A percentile compares a stretch with the other conserved stretches of the same genome.
Evolutionary conservation across 495 filamentous ascomycete genomes (phyloP).

Genomic region (Parathielavia appendiculata): DNA sequence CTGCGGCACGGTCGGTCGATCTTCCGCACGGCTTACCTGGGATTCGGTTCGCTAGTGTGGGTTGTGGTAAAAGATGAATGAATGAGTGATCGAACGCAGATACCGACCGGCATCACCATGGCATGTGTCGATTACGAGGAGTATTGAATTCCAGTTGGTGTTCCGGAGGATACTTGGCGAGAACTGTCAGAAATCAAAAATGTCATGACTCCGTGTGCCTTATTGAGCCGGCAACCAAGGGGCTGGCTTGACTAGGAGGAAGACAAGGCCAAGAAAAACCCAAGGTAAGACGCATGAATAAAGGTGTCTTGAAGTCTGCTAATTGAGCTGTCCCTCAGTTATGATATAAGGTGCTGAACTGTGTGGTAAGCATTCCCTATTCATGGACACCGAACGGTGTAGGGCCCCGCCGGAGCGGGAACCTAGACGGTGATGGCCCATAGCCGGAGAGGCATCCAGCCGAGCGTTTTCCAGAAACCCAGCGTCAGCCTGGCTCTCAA

Average conservation of each 20-base stretch:
- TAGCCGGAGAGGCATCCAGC: neutral
- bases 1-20: neutral
- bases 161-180: neutral
- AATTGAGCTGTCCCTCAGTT: too few relatives aligned
- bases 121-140: neutral
- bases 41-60: neutral
- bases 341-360: too few relatives aligned
- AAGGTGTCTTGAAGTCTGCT: neutral
- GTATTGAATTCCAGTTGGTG: too few relatives aligned
- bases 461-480: neutral
- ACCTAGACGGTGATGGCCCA: neutral
- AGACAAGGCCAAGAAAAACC: too few relatives aligned
- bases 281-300: neutral
- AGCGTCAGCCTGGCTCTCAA: constrained; percentile 6
- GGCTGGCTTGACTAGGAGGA: neutral
- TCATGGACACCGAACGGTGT: too few relatives aligned
- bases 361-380: neutral
- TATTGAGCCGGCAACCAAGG: neutral
- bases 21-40: neutral
- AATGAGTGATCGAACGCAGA: neutral
- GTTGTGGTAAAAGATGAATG: neutral
- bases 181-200: neutral
- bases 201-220: neutral
- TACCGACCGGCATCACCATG: neutral
- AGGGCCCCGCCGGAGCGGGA: neutral